A percentile compares a stretch with the other conserved stretches of the same genome.
Evolutionary conservation across 2,329 filamentous ascomycete genomes (phyloP).

Genomic region (Teratosphaeria gauchensis): DNA sequence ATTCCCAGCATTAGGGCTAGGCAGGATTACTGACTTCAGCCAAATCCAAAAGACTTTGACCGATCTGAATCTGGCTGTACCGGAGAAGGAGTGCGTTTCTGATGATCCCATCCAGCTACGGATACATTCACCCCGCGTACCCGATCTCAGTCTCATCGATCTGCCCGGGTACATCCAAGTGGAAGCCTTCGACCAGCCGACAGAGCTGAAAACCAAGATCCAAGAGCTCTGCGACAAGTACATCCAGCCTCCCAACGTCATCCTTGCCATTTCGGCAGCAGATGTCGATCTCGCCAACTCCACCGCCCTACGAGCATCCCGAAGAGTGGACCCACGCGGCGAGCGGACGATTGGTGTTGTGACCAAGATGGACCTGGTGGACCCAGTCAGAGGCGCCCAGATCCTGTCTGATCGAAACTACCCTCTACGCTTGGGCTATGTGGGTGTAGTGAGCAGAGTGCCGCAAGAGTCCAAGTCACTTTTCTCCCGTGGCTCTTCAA

Average conservation of each 20-base stretch:
- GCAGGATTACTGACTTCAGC: constrained; percentile 82
- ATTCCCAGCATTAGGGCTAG: constrained; percentile 82
- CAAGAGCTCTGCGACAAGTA: constrained; percentile 96
- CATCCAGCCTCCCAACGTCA: constrained; percentile 90
- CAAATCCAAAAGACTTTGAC: constrained; percentile 90
- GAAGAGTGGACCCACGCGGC: constrained; percentile 84
- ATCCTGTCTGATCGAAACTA: constrained; percentile 88
- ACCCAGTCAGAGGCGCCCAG: constrained; percentile 63
- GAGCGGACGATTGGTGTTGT: constrained; percentile 98
- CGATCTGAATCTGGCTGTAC: constrained; percentile 87
- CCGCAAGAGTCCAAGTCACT: constrained; percentile 56
- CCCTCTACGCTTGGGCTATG: constrained; percentile 86
- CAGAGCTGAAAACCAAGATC: constrained; percentile 90
- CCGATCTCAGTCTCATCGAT: constrained; percentile 91
- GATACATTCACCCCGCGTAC: constrained; percentile 91
- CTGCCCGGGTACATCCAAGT: constrained; percentile 97
- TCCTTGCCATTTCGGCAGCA: constrained; percentile 91
- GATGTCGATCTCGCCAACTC: constrained; percentile 97
- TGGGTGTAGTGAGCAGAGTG: constrained; percentile 82
- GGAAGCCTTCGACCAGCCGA: constrained; percentile 78
- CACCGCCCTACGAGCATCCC: constrained; percentile 77
- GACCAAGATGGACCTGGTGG: constrained; percentile 97
- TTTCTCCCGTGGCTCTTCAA: constrained; percentile 73
- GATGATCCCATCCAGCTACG: constrained; percentile 94
- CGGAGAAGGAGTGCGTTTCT: constrained; percentile 82